Conservation (phyloP, 495 filamentous ascomycete species). For the Opeltia flavorubescens region DNA sequence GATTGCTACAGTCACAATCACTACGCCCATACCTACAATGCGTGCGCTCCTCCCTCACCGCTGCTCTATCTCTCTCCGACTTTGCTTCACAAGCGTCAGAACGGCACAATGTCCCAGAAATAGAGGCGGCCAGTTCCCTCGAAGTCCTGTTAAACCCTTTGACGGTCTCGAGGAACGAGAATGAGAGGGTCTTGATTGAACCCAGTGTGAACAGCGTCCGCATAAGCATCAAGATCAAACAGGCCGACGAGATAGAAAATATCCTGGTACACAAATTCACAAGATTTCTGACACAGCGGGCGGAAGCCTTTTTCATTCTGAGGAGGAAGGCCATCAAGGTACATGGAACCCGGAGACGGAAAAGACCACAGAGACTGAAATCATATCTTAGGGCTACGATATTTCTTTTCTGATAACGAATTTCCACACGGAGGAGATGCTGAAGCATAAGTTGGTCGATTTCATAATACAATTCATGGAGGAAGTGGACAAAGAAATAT, state of each 20-base stretch:
- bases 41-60: conserved; percentile 84
- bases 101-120: conserved; percentile 93
- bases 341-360: conserved; percentile 6
- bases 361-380: not conserved
- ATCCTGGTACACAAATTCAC: conserved; percentile 97
- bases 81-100: conserved; percentile 95
- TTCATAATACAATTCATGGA: conserved; percentile 99
- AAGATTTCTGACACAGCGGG: conserved; percentile 86
- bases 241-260: conserved; percentile 96
- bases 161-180: conserved; percentile 80
- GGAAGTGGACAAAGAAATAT: conserved; percentile 98
- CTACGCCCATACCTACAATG: conserved; percentile 94
- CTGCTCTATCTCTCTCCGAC: conserved; percentile 88
- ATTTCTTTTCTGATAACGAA: conserved; percentile 99
- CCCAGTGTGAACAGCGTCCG: conserved; percentile 91
- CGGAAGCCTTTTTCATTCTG: conserved; percentile 95
- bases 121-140: conserved; percentile 82
- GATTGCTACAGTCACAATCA: conserved; percentile 67
- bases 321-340: conserved; percentile 92
- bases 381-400: conserved; percentile 64
- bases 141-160: conserved; percentile 91
- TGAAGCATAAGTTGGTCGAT: conserved; percentile 96
- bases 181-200: conserved; percentile 86
- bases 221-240: conserved; percentile 95
- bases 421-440: conserved; percentile 92